Evolutionary conservation across 2,329 filamentous ascomycete species (phyloP).

Genomic region (Alternaria brassicicola): DNA sequence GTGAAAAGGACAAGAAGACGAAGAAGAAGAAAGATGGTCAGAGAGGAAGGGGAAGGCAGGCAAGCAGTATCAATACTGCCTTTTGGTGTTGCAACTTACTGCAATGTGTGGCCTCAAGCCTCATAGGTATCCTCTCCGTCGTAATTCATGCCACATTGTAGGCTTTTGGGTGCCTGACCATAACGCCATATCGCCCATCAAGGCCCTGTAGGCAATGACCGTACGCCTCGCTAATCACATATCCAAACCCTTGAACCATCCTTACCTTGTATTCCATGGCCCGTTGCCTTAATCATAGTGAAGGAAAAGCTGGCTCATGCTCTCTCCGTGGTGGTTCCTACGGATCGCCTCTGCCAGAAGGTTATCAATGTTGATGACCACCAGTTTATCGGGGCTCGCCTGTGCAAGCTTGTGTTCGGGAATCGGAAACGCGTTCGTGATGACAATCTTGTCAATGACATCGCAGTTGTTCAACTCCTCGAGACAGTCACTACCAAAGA

Average conservation of each 20-base stretch:
- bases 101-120: neutral
- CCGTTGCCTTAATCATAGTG: constrained; percentile 46
- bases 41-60: neutral
- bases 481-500: constrained; percentile 89
- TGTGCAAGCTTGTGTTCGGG: constrained; percentile 71
- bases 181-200: constrained; percentile 2
- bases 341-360: constrained; percentile 90
- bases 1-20: neutral
- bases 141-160: constrained; percentile 6
- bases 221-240: constrained; percentile 18
- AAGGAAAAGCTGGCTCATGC: constrained; percentile 63
- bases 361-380: constrained; percentile 86
- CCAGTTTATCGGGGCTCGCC: constrained; percentile 72
- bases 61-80: neutral
- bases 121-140: neutral
- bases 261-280: neutral
- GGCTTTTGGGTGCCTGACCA: constrained; percentile 3
- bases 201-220: neutral
- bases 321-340: constrained; percentile 95
- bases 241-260: neutral
- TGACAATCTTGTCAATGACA: constrained; percentile 90
- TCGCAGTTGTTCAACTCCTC: constrained; percentile 90
- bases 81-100: constrained; percentile 8
- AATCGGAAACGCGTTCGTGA: constrained; percentile 97
- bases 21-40: neutral